Evolutionary conservation across 2,329 filamentous ascomycete species (phyloP), one percentile per base, ranked within the genome.

Genomic region (Penicillium sumatraense): DNA sequence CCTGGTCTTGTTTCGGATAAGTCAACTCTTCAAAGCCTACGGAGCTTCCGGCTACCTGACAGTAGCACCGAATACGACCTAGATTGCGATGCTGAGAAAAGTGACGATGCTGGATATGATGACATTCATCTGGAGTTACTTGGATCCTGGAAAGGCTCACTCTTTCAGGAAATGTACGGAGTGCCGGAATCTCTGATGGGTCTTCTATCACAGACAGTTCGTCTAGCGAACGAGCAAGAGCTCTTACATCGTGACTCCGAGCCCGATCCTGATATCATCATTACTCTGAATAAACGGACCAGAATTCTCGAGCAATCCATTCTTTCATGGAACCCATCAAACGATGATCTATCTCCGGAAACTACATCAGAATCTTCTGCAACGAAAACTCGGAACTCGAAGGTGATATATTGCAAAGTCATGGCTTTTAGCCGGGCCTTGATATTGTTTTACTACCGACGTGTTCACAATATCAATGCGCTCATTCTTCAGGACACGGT

Each of bases 111-210:
- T 38, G 35, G 35, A 9, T 9, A 38, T 3, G 1, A 38, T 21
- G 35, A 38, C 10, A 38, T 38, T 21, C 35, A 38, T 38, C n/a
- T 38, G 2, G 35, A 38, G 35, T 9, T 38, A 4, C 5, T 38
- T 3, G 35, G 35, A 2, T 7, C 7, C n/a, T 38, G 35, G 35
- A 10, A n/a, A 18, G 2, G 13, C n/a, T 8, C 11, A 3, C 8
- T 38, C 1, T 38, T 38, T 5, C 16, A 3, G 16, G 3, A 71
- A 11, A 68, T 76, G 10, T 75, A 75, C 47, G 71, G 72, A 7
- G 65, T 75, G 11, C 66, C 72, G 2, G 73, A 75, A 47, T 71
- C 68, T 6, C 72, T 72, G 66, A 63, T 76, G 27, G 70, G 67
- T 26, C 64, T 75, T 3, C 60, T 76, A 23, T 75, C 74, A 3